Evolutionary conservation across 257 asterid genomes (phyloP).

Genomic region (Plectranthus barbatus): DNA sequence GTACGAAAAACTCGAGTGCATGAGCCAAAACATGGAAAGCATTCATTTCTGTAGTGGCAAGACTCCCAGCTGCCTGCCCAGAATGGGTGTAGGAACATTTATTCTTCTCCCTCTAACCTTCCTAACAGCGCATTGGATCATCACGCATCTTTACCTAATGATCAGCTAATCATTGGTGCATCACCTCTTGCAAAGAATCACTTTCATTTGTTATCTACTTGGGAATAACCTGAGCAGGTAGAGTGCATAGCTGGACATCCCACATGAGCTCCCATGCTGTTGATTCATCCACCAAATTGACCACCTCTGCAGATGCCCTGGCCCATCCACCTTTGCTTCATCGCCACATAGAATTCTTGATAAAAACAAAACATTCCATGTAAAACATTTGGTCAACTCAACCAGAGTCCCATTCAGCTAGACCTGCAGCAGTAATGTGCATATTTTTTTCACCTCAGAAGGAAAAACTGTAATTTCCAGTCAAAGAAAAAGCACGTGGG

Average conservation of each 20-base stretch:
- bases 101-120: conserved; percentile 16
- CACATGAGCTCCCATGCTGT: conserved; percentile 81
- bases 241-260: conserved; percentile 34
- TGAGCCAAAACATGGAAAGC: conserved; percentile 14
- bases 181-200: conserved; percentile 10
- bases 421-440: conserved; percentile 17
- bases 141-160: background rate
- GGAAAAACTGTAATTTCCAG: conserved; percentile 22
- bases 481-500: conserved; percentile 40
- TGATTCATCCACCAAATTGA: conserved; percentile 27
- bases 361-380: conserved; percentile 18
- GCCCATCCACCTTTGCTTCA: conserved; percentile 40
- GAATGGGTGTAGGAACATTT: conserved; percentile 20
- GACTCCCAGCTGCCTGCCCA: conserved; percentile 18
- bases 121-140: conserved; percentile 10
- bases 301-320: conserved; percentile 13
- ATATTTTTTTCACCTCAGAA: conserved; percentile 2
- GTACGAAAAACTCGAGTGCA: conserved; percentile 25
- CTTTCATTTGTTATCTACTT: background rate
- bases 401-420: conserved; percentile 25
- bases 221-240: background rate
- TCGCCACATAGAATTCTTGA: conserved; percentile 31
- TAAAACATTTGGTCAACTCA: conserved; percentile 22
- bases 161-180: background rate
- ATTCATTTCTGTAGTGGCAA: conserved; percentile 14